A percentile compares a stretch with the other conserved stretches of the same genome.
These are phyloP conservation scores for Populus simonii DNA, from an alignment of 345 rosid species.

Conservation along the genomic window DNA sequence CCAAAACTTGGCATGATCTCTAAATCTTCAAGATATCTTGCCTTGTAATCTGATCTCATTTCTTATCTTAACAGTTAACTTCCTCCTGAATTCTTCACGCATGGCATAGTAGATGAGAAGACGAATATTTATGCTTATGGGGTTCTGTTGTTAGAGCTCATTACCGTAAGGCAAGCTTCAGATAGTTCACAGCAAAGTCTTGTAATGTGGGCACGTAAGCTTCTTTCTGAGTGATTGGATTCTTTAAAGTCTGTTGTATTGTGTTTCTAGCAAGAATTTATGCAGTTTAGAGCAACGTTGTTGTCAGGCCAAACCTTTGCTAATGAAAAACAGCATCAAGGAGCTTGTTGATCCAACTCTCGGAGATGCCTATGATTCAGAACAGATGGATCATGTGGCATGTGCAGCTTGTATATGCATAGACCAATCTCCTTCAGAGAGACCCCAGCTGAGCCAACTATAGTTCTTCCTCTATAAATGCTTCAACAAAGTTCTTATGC, in stretches of 20 bases:
- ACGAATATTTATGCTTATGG: conserved; percentile 89
- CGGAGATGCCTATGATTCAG: conserved; percentile 42
- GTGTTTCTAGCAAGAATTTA: not conserved
- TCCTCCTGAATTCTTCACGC: conserved; percentile 93
- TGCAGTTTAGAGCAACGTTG: not conserved
- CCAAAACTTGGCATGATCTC: conserved; percentile 5
- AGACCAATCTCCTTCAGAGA: conserved; percentile 48
- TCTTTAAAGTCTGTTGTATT: not conserved
- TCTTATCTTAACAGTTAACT: conserved; percentile 51
- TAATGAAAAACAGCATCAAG: conserved; percentile 33
- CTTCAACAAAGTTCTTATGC: not conserved
- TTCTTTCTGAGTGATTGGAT: not conserved
- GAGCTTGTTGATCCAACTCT: conserved; percentile 68
- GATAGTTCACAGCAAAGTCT: conserved; percentile 77
- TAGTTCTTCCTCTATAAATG: conserved; percentile 32
- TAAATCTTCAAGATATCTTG: not conserved
- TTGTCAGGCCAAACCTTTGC: conserved; percentile 52
- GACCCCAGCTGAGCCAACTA: conserved; percentile 88
- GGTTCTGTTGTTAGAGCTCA: conserved; percentile 76
- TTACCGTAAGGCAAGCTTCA: conserved; percentile 79
- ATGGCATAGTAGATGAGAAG: conserved; percentile 89
- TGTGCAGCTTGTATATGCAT: conserved; percentile 58
- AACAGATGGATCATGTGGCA: conserved; percentile 48
- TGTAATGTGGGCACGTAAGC: conserved; percentile 78
- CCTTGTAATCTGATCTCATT: conserved; percentile 4